phyloP scores from a whole-genome alignment of 1,284 basidiomycete species.

The Peniophora sp. region DNA sequence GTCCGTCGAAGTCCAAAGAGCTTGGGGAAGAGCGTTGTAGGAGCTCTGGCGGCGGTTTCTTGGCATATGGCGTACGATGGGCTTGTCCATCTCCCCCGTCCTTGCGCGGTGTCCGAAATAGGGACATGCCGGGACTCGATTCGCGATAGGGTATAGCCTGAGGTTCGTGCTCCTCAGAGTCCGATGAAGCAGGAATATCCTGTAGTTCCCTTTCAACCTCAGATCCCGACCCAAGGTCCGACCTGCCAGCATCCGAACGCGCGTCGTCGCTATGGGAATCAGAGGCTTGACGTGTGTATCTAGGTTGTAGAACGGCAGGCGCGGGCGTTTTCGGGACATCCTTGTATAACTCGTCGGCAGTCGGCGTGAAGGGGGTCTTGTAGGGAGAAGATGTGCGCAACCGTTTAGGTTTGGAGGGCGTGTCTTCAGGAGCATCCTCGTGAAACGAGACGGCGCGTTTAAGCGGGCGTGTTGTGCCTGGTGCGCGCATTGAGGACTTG shows the following conservation, averaged over 20 bases:
- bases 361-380: constrained; percentile 1
- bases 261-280: background rate
- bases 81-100: background rate
- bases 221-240: background rate
- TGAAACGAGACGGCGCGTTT: constrained; percentile 11
- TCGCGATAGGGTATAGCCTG: background rate
- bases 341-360: constrained; percentile 4
- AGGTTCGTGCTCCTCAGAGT: background rate
- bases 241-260: background rate
- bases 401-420: constrained; percentile 8
- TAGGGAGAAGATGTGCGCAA: constrained; percentile 4
- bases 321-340: constrained; percentile 4
- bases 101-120: no score
- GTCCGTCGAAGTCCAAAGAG: background rate
- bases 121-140: no score
- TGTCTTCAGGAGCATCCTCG: constrained; percentile 5
- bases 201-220: background rate
- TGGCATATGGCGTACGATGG: background rate
- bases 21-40: background rate
- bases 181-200: background rate
- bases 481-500: constrained; percentile 10
- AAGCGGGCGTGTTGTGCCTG: background rate
- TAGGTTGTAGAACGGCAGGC: background rate
- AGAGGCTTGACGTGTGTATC: background rate
- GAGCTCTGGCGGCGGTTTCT: background rate